Base-by-base conservation (phyloP, 2,329 filamentous ascomycete genomes). In the Diaporthe vaccinii region DNA sequence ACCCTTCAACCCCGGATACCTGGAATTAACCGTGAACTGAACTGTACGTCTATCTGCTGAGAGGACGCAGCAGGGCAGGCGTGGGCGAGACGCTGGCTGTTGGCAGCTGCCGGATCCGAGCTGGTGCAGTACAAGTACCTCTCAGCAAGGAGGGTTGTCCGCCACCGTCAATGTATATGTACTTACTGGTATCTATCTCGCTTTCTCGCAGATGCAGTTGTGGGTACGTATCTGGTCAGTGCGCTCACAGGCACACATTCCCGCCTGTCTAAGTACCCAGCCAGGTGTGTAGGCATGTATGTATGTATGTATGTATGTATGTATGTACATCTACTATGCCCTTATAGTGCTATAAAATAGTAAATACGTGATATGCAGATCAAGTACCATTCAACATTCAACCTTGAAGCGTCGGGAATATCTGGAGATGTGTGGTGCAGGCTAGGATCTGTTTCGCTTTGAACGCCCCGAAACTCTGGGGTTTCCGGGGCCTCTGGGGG, bases 381-480 rank as follows among this genome's bases (percentile, higher is more conserved):
- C 53, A 34, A 57, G 28, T 57, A 34, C 28, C 28, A 20, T 36
- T 28, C 25, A 22, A 25, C 8, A n/a, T 46, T 31, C 59, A 65
- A 46, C 39, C 39, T 28, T 46, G 8, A 14, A 28, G 61, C 5
- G 39, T 46, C 12, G 61, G 61, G 61, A 46, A 49, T 31, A 39
- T 53, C 62, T 68, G 31, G 62, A 68, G 28, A 51, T 49, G 15
- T 20, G 59, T 39, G 25, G 28, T n/a, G 61, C 61, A 49, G 61
- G 61, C 61, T 67, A 28, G 62, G 44, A 34, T 51, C 62, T 51
- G 62, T 67, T 36, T 51, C 62, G 62, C 44, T n/a, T 51, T 68
- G 62, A 68, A 53, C 2, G 44, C 10, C 46, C 46, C 62, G 62
- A 68, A 39, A 68, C 46, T 25, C 62, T 39, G 62, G 62, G 31